Base-by-base conservation (phyloP, 495 filamentous ascomycete species). In the Chaetomium tenue region DNA sequence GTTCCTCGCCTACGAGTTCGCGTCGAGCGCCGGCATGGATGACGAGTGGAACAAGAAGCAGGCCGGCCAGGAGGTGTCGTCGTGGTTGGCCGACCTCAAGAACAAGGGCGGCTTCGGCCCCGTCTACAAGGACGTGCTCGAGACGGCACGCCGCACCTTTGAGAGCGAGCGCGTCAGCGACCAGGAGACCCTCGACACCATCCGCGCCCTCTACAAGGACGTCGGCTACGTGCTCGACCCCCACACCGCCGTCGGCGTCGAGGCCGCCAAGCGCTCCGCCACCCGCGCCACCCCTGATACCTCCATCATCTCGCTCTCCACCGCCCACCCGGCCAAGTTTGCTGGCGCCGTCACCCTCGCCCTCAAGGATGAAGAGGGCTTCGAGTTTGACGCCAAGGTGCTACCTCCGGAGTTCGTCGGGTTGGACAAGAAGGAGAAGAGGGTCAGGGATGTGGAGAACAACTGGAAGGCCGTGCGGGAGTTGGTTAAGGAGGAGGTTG, bases 321-420 rank as follows among this genome's bases (percentile, higher is more conserved):
- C 93, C 2, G 93, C 93, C 11, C 93, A 97, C 78, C 93, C 93
- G 4, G 93, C 93, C 47, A 98, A 98, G 76, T 97, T 97, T 72
- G 85, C 86, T 12, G 82, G 83, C 53, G 92, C 90, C 0, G 92
- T 98, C 5, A 84, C 89, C 62, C 68, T 86, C 42, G 92, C 92
- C 1, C 76, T 97, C 75, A 82, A 84, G 26, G 83, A 81, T 23
- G 81, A 89, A 74, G 67, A 78, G 8, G 84, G 81, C 0, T 97
- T 92, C 67, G 79, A 82, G 54, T 96, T 95, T 71, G 78, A 87
- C 48, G 77, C 76, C 62, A 78, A 86, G 48, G 88, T 96, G 5
- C 80, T 95, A 56, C 93, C 93, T 8, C 72, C 84, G 60, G 89
- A 96, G 75, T 90, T 97, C 68, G 77, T 84, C 25, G 92, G 87